Conservation (phyloP, 805 yeast species). For the Saccharomyces mikatae region DNA sequence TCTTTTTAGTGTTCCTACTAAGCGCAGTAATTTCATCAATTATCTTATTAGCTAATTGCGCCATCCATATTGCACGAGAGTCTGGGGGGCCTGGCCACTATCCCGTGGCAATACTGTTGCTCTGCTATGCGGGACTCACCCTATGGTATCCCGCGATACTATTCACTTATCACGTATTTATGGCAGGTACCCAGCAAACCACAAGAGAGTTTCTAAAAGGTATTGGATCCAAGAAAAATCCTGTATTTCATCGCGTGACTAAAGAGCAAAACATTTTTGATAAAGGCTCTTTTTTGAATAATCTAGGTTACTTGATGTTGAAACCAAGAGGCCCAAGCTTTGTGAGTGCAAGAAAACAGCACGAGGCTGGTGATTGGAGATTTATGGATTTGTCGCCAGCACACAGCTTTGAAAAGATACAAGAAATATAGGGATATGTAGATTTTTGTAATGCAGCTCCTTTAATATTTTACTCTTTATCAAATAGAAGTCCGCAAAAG, state of each 20-base stretch:
- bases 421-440: background rate
- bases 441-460: background rate
- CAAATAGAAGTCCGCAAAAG: too few relatives aligned
- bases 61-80: constrained; percentile 17
- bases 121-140: constrained; percentile 39
- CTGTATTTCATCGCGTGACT: constrained; percentile 19
- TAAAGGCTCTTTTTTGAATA: constrained; percentile 24
- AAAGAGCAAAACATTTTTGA: constrained; percentile 33
- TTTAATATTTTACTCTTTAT: too few relatives aligned
- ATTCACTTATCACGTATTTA: constrained; percentile 43
- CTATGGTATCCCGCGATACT: constrained; percentile 51
- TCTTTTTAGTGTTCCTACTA: constrained; percentile 46
- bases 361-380: constrained; percentile 34
- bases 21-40: constrained; percentile 29
- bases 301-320: constrained; percentile 28
- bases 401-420: constrained; percentile 12
- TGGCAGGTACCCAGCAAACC: constrained; percentile 52
- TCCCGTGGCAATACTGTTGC: constrained; percentile 45
- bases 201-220: constrained; percentile 64
- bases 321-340: constrained; percentile 35
- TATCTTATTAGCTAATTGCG: constrained; percentile 18
- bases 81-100: constrained; percentile 7
- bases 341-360: constrained; percentile 28
- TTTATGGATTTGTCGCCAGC: constrained; percentile 24
- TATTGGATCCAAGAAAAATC: constrained; percentile 31